These are phyloP conservation scores for Pythium sp. DNA, from an alignment of 352 stramenopile species.

Conservation along the genomic window DNA sequence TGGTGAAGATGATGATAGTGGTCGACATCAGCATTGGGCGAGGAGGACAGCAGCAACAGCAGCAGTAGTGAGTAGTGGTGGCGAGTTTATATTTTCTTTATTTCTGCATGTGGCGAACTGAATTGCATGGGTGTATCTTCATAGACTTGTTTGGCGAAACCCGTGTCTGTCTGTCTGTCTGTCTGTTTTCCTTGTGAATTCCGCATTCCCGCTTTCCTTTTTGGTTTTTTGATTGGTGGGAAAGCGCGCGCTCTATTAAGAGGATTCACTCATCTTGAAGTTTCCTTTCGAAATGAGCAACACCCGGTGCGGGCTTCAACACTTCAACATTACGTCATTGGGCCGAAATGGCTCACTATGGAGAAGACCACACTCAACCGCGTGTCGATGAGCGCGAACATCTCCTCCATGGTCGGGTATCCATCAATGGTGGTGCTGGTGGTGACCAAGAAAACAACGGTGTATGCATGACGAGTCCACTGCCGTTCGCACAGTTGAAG, in stretches of 20 bases:
- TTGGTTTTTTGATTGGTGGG: background rate
- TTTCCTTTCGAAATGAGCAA: constrained; percentile 9
- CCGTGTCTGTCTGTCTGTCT: background rate
- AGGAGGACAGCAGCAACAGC: background rate
- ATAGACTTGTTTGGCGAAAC: constrained; percentile 1
- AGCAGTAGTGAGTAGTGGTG: background rate
- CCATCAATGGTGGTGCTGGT: background rate
- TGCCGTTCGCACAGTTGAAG: constrained; percentile 3
- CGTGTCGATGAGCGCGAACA: constrained; percentile 8
- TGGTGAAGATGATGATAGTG: background rate
- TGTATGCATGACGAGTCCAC: background rate
- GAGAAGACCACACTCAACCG: background rate
- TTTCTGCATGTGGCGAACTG: background rate
- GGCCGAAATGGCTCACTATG: background rate
- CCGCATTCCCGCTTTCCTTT: constrained; percentile 5
- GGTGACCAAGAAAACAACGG: background rate
- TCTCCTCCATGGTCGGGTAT: constrained; percentile 6
- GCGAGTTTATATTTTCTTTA: background rate
- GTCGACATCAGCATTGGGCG: background rate
- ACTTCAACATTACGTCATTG: background rate
- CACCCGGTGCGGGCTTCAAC: constrained; percentile 9
- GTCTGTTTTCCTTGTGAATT: background rate
- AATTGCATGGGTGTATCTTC: constrained; percentile 6
- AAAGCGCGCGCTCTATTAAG: background rate
- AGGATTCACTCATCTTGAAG: background rate